A percentile compares a stretch with the other conserved stretches of the same genome.
Conservation (phyloP, 345 rosid genomes). For the Eucalyptus decipiens region DNA sequence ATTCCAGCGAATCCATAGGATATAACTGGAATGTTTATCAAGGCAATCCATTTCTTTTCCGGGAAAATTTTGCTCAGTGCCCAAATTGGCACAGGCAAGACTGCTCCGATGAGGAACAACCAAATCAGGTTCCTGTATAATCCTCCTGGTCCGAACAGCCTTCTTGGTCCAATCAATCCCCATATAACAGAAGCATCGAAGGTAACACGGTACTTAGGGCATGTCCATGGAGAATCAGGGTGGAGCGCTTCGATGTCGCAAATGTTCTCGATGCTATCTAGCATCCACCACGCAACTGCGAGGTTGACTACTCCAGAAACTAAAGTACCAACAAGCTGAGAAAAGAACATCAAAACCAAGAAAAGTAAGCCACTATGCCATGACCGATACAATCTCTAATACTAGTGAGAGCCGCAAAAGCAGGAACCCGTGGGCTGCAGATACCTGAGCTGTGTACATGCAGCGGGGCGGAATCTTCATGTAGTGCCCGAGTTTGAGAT, state of each 20-base stretch:
- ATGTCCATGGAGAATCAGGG: constrained; percentile 92
- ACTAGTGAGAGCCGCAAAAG: neutral
- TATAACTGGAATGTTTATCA: constrained; percentile 88
- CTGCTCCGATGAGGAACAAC: constrained; percentile 83
- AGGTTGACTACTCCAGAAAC: constrained; percentile 68
- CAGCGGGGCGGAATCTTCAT: constrained; percentile 97
- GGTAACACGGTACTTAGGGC: constrained; percentile 91
- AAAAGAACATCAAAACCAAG: neutral
- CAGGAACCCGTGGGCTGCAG: constrained; percentile 51
- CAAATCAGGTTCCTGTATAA: constrained; percentile 82
- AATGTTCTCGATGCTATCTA: constrained; percentile 61
- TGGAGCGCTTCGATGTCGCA: constrained; percentile 53
- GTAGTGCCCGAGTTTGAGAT: constrained; percentile 98
- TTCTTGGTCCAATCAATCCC: constrained; percentile 83
- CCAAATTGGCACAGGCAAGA: constrained; percentile 89
- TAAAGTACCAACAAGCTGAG: constrained; percentile 83
- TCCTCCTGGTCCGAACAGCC: constrained; percentile 83
- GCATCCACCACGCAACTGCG: constrained; percentile 98
- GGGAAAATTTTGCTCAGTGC: constrained; percentile 66
- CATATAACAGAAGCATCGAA: constrained; percentile 93
- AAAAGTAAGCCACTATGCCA: neutral
- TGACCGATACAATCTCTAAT: constrained; percentile 1
- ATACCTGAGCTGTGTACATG: constrained; percentile 89
- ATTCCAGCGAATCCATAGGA: constrained; percentile 87
- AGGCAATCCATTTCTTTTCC: constrained; percentile 79